Evolutionary conservation across 768 basidiomycete species (phyloP).

Genomic region (Boletus eberwhitei): DNA sequence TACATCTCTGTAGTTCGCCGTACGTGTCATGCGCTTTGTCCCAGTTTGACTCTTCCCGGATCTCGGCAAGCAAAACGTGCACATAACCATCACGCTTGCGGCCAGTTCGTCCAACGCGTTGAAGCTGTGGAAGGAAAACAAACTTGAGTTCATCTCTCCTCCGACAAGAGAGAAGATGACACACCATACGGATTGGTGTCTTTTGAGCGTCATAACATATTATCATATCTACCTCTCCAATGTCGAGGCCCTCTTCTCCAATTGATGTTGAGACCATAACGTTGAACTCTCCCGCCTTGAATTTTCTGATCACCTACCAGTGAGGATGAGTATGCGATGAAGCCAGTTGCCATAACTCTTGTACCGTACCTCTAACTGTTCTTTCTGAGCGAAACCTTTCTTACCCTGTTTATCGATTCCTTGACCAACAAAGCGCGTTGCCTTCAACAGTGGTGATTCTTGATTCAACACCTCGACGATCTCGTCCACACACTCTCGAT

Average conservation of each 20-base stretch:
- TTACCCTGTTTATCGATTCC: constrained; percentile 79
- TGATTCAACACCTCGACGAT: constrained; percentile 76
- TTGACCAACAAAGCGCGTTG: constrained; percentile 88
- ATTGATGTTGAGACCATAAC: constrained; percentile 94
- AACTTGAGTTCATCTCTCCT: not conserved
- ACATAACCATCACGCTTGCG: constrained; percentile 86
- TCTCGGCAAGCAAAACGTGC: constrained; percentile 88
- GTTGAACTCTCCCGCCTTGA: constrained; percentile 86
- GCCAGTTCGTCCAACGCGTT: constrained; percentile 93
- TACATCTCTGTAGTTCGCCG: constrained; percentile 83
- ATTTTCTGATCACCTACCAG: constrained; percentile 74
- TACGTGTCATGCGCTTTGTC: constrained; percentile 84
- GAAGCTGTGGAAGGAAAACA: constrained; percentile 54
- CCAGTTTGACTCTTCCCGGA: constrained; percentile 88
- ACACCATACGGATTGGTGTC: constrained; percentile 92
- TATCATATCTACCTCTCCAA: constrained; percentile 95
- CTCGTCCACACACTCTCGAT: constrained; percentile 86
- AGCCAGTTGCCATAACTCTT: not conserved
- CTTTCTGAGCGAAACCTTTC: constrained; percentile 87
- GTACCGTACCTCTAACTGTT: constrained; percentile 75
- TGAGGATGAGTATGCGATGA: constrained; percentile 5
- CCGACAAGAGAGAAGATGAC: constrained; percentile 17
- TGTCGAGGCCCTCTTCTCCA: constrained; percentile 97
- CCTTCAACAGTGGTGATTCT: constrained; percentile 75
- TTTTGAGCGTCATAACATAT: constrained; percentile 97